Conservation (phyloP, 352 stramenopile genomes). For the Aphanomyces stellatus region DNA sequence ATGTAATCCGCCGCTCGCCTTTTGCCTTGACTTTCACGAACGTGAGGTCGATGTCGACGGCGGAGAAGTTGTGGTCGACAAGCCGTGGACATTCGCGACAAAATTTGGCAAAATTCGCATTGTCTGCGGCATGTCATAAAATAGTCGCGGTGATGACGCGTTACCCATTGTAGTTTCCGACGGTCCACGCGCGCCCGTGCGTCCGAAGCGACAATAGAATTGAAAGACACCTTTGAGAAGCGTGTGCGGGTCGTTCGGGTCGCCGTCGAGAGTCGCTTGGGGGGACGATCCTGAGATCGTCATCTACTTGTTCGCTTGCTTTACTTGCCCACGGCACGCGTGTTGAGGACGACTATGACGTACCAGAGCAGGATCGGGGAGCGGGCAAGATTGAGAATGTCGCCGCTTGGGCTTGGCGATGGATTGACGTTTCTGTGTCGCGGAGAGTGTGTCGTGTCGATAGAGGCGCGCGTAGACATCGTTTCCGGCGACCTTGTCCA, state of each 20-base stretch:
- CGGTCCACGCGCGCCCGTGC: conserved; percentile 50
- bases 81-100: conserved; percentile 63
- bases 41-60: conserved; percentile 79
- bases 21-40: conserved; percentile 85
- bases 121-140: conserved; percentile 32
- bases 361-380: not conserved
- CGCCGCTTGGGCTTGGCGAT: not conserved
- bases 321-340: too few relatives aligned
- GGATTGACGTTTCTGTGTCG: not conserved
- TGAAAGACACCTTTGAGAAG: conserved; percentile 72
- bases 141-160: conserved; percentile 6
- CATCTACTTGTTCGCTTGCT: too few relatives aligned
- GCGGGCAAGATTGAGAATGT: not conserved
- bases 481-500: too few relatives aligned
- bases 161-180: conserved; percentile 63
- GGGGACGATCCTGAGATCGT: not conserved
- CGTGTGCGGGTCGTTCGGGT: conserved; percentile 73
- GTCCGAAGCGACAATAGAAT: conserved; percentile 76
- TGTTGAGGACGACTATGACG: too few relatives aligned
- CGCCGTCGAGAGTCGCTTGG: conserved; percentile 30
- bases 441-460: not conserved
- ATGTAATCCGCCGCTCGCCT: conserved; percentile 69
- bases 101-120: conserved; percentile 78
- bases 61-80: conserved; percentile 45
- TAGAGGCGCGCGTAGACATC: not conserved